Percentiles rank a stretch among this genome's conserved stretches.
Conservation (phyloP, 2,329 filamentous ascomycete species). For the Rasamsonia emersonii region DNA sequence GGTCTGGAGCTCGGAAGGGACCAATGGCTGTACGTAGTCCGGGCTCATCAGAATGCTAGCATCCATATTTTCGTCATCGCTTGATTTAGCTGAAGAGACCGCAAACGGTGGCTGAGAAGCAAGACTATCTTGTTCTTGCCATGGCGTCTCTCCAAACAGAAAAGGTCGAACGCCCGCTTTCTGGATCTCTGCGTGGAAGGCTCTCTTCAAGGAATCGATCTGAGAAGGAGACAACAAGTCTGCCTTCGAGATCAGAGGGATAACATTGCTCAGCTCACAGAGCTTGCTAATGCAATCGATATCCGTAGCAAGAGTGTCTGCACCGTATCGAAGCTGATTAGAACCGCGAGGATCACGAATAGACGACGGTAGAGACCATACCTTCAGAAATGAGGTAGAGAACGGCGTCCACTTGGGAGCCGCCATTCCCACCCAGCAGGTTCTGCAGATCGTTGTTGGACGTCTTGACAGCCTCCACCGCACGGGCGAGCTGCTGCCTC, state of each 20-base stretch:
- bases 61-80: constrained; percentile 78
- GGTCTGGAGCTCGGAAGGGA: constrained; percentile 61
- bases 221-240: constrained; percentile 58
- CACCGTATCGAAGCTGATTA: neutral
- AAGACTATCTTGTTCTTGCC: constrained; percentile 15
- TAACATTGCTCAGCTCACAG: constrained; percentile 67
- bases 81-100: constrained; percentile 63
- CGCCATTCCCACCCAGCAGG: constrained; percentile 72
- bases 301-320: constrained; percentile 55
- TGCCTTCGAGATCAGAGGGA: constrained; percentile 70
- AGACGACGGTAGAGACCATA: constrained; percentile 35
- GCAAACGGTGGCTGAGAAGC: constrained; percentile 53
- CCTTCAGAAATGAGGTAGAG: constrained; percentile 71
- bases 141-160: constrained; percentile 46
- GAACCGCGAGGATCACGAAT: constrained; percentile 8
- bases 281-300: constrained; percentile 64
- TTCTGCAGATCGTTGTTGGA: constrained; percentile 66
- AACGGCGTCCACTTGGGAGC: constrained; percentile 73
- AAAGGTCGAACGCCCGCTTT: constrained; percentile 55
- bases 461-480: constrained; percentile 53
- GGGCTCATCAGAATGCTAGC: constrained; percentile 88
- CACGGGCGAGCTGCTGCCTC: constrained; percentile 58
- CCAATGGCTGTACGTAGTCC: constrained; percentile 74
- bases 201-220: constrained; percentile 51
- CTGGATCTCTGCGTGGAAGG: constrained; percentile 23